Base-by-base conservation (phyloP, 169 alveolate genomes). In the Plasmodium vivax region DNA sequence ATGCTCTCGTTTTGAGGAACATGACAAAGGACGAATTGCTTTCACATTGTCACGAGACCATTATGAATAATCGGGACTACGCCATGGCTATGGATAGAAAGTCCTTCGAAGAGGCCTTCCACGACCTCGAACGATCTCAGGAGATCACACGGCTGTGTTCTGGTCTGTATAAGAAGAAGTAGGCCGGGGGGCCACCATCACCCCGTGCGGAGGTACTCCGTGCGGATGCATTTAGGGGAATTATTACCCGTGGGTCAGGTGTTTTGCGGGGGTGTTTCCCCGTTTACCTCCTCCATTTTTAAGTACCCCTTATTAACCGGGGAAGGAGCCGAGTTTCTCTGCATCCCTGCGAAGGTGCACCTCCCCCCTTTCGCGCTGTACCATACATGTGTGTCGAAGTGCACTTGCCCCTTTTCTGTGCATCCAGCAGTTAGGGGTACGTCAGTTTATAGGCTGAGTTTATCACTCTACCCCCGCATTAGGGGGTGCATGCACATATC, bases 81-180 rank as follows among this genome's bases (percentile, higher is more conserved):
- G 23, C 92, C 41, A 5, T 75, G 79, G 23, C 95, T n/a, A 45
- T 92, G 81, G 95, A 92, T 41, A 81, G 95, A 72, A 92, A 92
- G 56, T 82, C 95, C 8, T 92, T 92, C 72, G 95, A 92, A 82
- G 95, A 92, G 45, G 95, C 95, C 47, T 92, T 92, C 77, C 81
- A 92, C 30, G 95, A 92, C 38, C 82, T 92, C 47, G 95, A 92
- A 92, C 72, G 68, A 9, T 92, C 92, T 3, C 95, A 92, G 19
- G 95, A 92, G 58, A 92, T 92, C 45, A 92, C 95, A n/a, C 71
- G 95, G 74, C 16, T 92, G 14, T 82, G 43, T 82, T 92, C 95
- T 30, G 95, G 95, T 2, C 54, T 92, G 14, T 92, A 92, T 73
- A 92, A 92, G 80, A 92, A 82, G 79, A 90, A 71, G 82, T 75